Base-by-base conservation (phyloP, 2,329 filamentous ascomycete species). In the Aspergillus floridensis region DNA sequence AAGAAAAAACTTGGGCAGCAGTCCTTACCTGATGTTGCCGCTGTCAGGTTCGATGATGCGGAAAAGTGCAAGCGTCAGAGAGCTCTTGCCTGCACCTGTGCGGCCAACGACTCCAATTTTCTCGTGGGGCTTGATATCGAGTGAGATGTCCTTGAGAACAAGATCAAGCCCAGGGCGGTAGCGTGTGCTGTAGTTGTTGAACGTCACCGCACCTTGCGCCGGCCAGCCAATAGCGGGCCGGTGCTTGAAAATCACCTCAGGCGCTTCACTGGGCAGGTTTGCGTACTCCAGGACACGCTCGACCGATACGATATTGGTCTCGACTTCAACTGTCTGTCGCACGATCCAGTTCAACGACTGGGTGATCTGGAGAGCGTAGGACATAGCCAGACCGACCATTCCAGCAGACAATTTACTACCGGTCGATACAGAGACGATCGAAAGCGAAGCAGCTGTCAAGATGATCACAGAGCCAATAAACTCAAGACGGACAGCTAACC, bases 291-390 rank as follows among this genome's bases (percentile, higher is more conserved):
- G 87, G 51, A 99, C 93, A 71, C 95, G 90, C 82, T 99, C 95
- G 41, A 99, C 95, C 10, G 93, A 96, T 49, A 99, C 93, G 71
- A 99, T 99, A 77, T 99, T 99, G n/a, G 93, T 98, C 82, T 99
- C 96, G n/a, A 99, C 95, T 77, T 99, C 96, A 35, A 99, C 95
- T 0, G 93, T 97, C 78, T 99, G 95, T 60, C 96, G 88, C 54
- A 99, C 95, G 71, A 99, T 97, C 95, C 95, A 99, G 81, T 98
- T 99, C 70, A 99, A 84, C 38, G 93, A 96, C 66, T 93, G 91
- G 1, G 95, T 99, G 72, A 99, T 98, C 79, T 97, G 92, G 64
- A 99, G 84, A 44, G 93, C 95, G 77, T 98, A 97, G 50, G 93
- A 96, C 92, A 99, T 96, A 64, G 91, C 87, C 70, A 99, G 81